A percentile compares a stretch with the other conserved stretches of the same genome.
Conservation (phyloP, 805 yeast genomes). For the Hanseniaspora valbyensis region DNA sequence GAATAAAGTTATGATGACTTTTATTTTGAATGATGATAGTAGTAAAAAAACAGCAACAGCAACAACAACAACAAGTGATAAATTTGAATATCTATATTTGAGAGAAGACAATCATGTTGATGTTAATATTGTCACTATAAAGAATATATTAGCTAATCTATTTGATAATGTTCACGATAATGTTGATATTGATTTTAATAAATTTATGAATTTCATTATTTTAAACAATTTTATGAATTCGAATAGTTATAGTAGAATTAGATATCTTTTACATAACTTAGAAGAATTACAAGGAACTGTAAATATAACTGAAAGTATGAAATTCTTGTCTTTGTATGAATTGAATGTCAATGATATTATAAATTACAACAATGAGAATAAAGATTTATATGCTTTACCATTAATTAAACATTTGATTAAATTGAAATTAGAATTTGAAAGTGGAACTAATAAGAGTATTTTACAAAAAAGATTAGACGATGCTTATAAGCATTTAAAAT, state of each 20-base stretch:
- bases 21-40: neutral
- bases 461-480: conserved; percentile 8
- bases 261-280: conserved; percentile 2
- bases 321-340: neutral
- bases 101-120: conserved; percentile 9
- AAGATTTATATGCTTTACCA: neutral
- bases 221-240: conserved; percentile 2
- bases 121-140: conserved; percentile 1
- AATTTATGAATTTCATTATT: conserved; percentile 1
- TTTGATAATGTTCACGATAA: neutral
- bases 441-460: conserved; percentile 10
- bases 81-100: conserved; percentile 5
- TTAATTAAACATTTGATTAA: conserved; percentile 7
- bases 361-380: neutral
- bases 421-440: conserved; percentile 5
- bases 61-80: neutral
- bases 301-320: neutral
- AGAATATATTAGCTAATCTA: neutral
- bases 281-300: neutral
- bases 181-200: neutral
- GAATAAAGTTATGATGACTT: neutral
- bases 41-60: too few species aligned
- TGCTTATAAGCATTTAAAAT: neutral
- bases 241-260: neutral
- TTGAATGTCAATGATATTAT: conserved; percentile 11